Evolutionary conservation across 2,329 filamentous ascomycete genomes (phyloP), one percentile per base, ranked within the genome.

Genomic region (Amesomyces nigricolor): DNA sequence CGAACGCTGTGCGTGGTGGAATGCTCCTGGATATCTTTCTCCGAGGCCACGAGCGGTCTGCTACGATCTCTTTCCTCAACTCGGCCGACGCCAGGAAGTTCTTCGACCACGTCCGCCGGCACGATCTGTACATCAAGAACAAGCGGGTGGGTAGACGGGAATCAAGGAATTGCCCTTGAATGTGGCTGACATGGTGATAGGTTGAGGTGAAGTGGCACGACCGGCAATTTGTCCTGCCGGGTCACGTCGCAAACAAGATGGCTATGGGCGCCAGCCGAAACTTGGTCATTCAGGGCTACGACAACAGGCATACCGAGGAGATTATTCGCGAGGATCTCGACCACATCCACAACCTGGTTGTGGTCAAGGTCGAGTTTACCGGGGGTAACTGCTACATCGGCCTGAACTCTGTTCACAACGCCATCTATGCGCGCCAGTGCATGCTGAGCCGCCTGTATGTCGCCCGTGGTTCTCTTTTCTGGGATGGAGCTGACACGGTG

Each of bases 341-440:
- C 22, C 89, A 95, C 67, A 92, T 95, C 58, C 85, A 92, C 72
- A 88, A 89, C 59, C 76, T 95, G 1, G 74, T 86, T 19, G 79
- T 95, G 10, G 76, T 94, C 64, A 79, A 79, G 43, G 72, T 94
- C 44, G 70, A 72, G 7, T 86, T 88, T 67, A 69, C 71, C 2
- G 73, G 76, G 16, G 76, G 76, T 4, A 80, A 83, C 67, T 86
- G 80, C 56, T 81, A 81, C 67, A 82, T 95, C 61, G 84, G 81
- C 53, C 89, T 86, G 7, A 95, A 91, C 68, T 90, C 88, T 0
- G 78, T 95, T 9, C 79, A 86, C 64, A 85, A 87, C 59, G 87
- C 89, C 10, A 78, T 89, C 51, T 89, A 86, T 69, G 88, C 89
- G 8, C 80, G 82, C 16, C 88, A 81, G 9, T 94, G 89, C 72